Conservation (phyloP, 148 eudicot genomes). For the Salicornia ramosissima region DNA sequence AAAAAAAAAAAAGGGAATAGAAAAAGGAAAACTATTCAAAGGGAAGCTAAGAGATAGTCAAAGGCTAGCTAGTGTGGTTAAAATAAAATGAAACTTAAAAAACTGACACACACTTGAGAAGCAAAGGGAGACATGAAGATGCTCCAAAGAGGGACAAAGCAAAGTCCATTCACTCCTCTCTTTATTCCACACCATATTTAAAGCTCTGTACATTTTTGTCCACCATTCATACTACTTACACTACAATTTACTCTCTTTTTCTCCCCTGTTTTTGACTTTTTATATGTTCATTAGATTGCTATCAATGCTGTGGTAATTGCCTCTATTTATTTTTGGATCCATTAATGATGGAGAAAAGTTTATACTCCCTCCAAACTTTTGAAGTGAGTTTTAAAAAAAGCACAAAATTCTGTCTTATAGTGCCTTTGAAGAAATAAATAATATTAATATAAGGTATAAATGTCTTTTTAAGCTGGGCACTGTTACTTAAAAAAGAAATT, state of each 20-base stretch:
- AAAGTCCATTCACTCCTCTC: neutral
- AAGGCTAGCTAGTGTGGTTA: neutral
- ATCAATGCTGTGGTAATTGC: neutral
- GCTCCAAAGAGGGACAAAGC: constrained; percentile 8
- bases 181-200: neutral
- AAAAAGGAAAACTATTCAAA: constrained; percentile 7
- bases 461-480: too few species aligned
- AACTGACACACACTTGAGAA: constrained; percentile 21
- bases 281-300: neutral
- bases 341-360: too few species aligned
- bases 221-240: neutral
- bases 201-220: constrained; percentile 7
- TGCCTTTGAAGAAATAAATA: too few species aligned
- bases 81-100: constrained; percentile 16
- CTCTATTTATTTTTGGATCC: too few species aligned
- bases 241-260: neutral
- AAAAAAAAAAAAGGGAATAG: too few species aligned
- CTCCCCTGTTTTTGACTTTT: constrained; percentile 3
- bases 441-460: too few species aligned
- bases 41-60: constrained; percentile 14
- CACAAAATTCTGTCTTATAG: too few species aligned
- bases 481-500: too few species aligned
- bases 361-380: too few species aligned
- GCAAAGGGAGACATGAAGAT: constrained; percentile 16
- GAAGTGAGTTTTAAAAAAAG: too few species aligned